Percentiles rank a stretch among this genome's conserved stretches.
phyloP scores from a whole-genome alignment of 306 rosid genomes.

The Urtica urens region DNA sequence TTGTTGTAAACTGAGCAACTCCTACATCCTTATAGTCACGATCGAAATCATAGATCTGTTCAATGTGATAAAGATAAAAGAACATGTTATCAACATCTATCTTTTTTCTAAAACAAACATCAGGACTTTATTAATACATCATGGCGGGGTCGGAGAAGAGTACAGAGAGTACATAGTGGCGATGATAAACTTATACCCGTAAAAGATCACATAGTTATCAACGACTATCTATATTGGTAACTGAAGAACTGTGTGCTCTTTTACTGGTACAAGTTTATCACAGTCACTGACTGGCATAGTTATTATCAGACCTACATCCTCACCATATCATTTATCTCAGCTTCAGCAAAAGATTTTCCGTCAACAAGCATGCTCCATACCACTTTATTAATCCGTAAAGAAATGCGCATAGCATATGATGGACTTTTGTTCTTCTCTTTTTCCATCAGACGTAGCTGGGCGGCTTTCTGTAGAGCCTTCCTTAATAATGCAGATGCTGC shows the following conservation, averaged over 20 bases:
- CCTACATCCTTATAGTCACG: conserved; percentile 98
- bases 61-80: background rate
- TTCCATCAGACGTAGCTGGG: conserved; percentile 73
- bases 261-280: background rate
- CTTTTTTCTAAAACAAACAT: no score
- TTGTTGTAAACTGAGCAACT: conserved; percentile 84
- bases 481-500: conserved; percentile 77
- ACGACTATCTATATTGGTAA: background rate
- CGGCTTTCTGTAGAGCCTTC: conserved; percentile 81
- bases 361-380: conserved; percentile 98
- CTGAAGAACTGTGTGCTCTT: background rate
- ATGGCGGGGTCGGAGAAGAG: no score
- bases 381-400: conserved; percentile 80
- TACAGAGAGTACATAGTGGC: no score
- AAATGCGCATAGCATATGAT: conserved; percentile 95
- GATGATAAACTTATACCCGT: conserved; percentile 85
- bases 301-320: conserved; percentile 11
- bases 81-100: no score
- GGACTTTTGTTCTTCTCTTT: conserved; percentile 97
- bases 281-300: background rate
- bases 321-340: conserved; percentile 96
- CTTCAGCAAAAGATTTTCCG: conserved; percentile 98
- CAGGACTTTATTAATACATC: no score
- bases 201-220: background rate
- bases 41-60: conserved; percentile 79